phyloP scores from a whole-genome alignment of 2,329 filamentous ascomycete species.

The Dendryphion nanum region DNA sequence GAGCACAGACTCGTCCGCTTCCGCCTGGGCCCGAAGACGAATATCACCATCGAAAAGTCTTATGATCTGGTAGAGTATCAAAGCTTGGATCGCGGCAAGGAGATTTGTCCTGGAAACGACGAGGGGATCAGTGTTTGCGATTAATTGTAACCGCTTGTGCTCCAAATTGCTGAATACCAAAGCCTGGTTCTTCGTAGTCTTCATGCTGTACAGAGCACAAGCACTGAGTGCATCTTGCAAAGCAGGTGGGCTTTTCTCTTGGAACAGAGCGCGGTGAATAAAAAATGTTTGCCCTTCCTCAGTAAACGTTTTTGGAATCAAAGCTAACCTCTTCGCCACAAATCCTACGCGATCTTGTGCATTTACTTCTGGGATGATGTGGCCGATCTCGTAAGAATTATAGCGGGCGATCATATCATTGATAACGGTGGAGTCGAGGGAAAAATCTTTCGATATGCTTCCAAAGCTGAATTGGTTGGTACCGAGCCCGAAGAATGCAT shows the following conservation, averaged over 20 bases:
- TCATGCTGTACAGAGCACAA: conserved; percentile 13
- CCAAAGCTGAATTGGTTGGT: conserved; percentile 11
- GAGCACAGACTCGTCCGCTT: conserved; percentile 16
- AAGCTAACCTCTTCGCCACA: conserved; percentile 3
- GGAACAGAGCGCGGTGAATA: conserved; percentile 12
- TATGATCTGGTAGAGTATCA: conserved; percentile 27
- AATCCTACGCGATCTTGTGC: conserved; percentile 9
- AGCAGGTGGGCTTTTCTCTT: conserved; percentile 2
- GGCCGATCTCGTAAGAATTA: no score
- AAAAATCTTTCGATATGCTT: conserved; percentile 1
- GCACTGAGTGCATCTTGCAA: conserved; percentile 15
- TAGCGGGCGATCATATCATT: no score
- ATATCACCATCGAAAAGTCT: conserved; percentile 26
- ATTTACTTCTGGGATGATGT: no score
- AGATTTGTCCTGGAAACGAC: conserved; percentile 7
- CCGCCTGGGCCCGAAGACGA: conserved; percentile 16
- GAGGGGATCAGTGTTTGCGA: conserved; percentile 6
- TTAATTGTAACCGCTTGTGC: conserved; percentile 8
- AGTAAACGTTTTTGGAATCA: conserved; percentile 10
- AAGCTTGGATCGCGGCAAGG: conserved; percentile 16
- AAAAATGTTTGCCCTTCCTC: conserved; percentile 13
- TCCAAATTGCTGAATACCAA: conserved; percentile 12
- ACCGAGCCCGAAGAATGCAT: conserved; percentile 8
- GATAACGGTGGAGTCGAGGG: no score
- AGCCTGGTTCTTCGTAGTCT: conserved; percentile 6